Percentiles rank a stretch among this genome's conserved stretches.
Conservation (phyloP, 169 alveolate genomes). For the Plasmodium sp. region DNA sequence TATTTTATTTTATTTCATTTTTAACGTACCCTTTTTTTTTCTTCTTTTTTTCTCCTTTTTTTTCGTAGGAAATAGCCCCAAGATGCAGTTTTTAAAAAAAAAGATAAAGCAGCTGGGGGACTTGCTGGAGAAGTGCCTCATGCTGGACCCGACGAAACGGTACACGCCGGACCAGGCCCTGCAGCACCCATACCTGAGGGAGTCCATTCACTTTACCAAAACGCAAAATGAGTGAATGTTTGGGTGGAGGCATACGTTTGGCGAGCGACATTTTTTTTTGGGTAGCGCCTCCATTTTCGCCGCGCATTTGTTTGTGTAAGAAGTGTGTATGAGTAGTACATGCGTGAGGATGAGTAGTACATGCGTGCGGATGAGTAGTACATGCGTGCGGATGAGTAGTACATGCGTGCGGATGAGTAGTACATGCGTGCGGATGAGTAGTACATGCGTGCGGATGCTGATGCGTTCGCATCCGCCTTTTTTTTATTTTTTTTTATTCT, state of each 20-base stretch:
- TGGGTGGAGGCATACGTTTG: too few species aligned
- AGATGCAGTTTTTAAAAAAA: conserved; percentile 80
- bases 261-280: too few species aligned
- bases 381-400: neutral
- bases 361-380: neutral
- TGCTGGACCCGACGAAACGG: conserved; percentile 96
- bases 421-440: neutral
- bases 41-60: neutral
- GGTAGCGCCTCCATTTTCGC: neutral
- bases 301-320: neutral
- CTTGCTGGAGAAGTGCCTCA: conserved; percentile 94
- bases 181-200: conserved; percentile 93
- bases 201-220: conserved; percentile 74
- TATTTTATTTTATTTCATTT: neutral
- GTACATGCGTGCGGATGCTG: neutral
- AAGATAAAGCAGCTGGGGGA: conserved; percentile 92
- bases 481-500: neutral
- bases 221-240: conserved; percentile 26
- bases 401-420: neutral
- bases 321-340: neutral
- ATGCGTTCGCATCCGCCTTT: neutral
- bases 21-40: neutral
- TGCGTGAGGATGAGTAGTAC: neutral
- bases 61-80: conserved; percentile 79
- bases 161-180: conserved; percentile 96